These are phyloP conservation scores for Echeveria elegans DNA, from an alignment of 164 flowering plant genomes.

Conservation along the genomic window DNA sequence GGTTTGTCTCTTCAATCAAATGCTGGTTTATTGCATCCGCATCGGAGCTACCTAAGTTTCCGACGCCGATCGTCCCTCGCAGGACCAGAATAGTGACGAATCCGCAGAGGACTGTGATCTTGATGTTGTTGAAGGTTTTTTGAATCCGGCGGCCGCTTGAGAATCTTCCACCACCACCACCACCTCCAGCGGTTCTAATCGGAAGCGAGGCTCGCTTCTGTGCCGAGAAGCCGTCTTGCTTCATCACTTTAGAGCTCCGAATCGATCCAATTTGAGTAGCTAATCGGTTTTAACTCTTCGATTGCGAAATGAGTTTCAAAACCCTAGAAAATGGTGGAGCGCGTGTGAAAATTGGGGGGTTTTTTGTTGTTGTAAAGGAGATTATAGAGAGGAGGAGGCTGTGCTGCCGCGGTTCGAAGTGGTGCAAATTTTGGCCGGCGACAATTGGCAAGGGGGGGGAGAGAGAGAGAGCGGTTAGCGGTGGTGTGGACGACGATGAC, in stretches of 20 bases:
- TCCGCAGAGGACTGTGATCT: conserved; percentile 84
- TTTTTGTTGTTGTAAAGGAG: neutral
- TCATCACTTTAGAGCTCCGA: conserved; percentile 29
- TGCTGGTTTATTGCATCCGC: conserved; percentile 35
- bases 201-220: conserved; percentile 38
- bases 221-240: conserved; percentile 32
- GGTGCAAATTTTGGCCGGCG: too few relatives aligned
- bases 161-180: neutral
- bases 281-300: neutral
- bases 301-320: neutral
- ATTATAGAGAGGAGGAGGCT: neutral
- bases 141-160: conserved; percentile 66
- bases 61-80: conserved; percentile 81
- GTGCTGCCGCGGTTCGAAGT: too few relatives aligned
- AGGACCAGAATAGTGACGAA: conserved; percentile 84
- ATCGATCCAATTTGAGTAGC: neutral
- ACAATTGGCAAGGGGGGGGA: too few relatives aligned
- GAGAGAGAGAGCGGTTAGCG: too few relatives aligned
- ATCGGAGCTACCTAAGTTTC: conserved; percentile 37
- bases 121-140: conserved; percentile 76
- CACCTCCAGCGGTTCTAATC: conserved; percentile 1
- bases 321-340: neutral
- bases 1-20: conserved; percentile 47
- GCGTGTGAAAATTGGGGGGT: neutral
- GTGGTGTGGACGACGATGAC: too few relatives aligned